These are phyloP conservation scores for Vigna unguiculata DNA, from an alignment of 306 rosid genomes.

Conservation along the genomic window DNA sequence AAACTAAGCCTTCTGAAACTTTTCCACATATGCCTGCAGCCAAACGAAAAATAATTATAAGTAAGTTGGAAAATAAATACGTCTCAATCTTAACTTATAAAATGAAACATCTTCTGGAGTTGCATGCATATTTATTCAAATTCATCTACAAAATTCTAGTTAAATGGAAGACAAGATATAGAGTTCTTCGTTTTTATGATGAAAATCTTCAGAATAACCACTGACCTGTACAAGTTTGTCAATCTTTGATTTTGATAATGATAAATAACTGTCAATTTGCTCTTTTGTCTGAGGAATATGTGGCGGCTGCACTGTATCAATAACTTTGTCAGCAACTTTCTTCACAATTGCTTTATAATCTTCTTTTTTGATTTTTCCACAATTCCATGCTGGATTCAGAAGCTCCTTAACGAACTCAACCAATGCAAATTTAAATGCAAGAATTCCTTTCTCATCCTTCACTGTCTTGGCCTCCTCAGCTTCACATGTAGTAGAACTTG, in stretches of 20 bases:
- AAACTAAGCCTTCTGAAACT: slow-evolving; percentile 67
- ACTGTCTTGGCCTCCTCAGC: slow-evolving; percentile 70
- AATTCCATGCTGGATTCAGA: slow-evolving; percentile 93
- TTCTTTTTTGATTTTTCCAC: slow-evolving; percentile 84
- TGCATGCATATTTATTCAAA: slow-evolving; percentile 37
- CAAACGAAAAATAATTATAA: too few relatives aligned
- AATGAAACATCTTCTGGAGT: slow-evolving; percentile 6
- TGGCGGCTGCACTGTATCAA: slow-evolving; percentile 64
- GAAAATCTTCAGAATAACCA: too few relatives aligned
- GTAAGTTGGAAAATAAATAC: too few relatives aligned
- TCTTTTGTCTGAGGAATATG: slow-evolving; percentile 89
- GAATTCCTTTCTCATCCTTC: slow-evolving; percentile 79
- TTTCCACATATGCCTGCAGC: slow-evolving; percentile 83
- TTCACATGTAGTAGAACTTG: slow-evolving; percentile 40
- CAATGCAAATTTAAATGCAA: slow-evolving; percentile 84
- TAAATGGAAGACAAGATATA: slow-evolving; percentile 26
- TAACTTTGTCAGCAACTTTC: slow-evolving; percentile 95
- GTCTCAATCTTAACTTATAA: slow-evolving; percentile 19
- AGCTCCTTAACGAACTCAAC: slow-evolving; percentile 93
- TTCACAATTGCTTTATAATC: slow-evolving; percentile 90
- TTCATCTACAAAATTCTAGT: slow-evolving; percentile 34
- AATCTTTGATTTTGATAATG: slow-evolving; percentile 81
- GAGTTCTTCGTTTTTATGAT: too few relatives aligned
- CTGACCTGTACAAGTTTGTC: too few relatives aligned
- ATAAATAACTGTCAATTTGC: slow-evolving; percentile 85